Conservation (phyloP, 805 yeast genomes). For the Komagataella pastoris region DNA sequence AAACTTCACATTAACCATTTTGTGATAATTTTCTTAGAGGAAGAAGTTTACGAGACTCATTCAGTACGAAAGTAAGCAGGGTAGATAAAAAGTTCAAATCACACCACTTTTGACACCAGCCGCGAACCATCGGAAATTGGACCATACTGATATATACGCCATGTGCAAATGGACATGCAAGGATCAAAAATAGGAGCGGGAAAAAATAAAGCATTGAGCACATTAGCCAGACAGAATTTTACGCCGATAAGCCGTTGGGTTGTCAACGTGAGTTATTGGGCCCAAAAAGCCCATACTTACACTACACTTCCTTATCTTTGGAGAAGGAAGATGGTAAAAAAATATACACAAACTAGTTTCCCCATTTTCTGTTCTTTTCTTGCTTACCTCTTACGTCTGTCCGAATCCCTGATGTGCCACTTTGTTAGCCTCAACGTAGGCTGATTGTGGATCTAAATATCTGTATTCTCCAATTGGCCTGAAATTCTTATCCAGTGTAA, state of each 20-base stretch:
- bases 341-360: background rate
- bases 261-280: too few relatives aligned
- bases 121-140: background rate
- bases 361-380: too few relatives aligned
- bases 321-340: background rate
- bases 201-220: too few relatives aligned
- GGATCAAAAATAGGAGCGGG: background rate
- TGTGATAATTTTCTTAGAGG: background rate
- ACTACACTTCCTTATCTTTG: background rate
- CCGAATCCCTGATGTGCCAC: slow-evolving; percentile 65
- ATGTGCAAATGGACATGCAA: background rate
- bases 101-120: background rate
- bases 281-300: too few relatives aligned
- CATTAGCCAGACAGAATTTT: background rate
- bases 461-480: slow-evolving; percentile 39
- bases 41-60: background rate
- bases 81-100: background rate
- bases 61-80: background rate
- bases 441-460: slow-evolving; percentile 72
- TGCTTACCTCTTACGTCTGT: background rate
- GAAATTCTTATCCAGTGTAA: slow-evolving; percentile 42
- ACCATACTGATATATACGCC: background rate
- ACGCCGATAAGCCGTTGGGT: background rate
- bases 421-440: slow-evolving; percentile 65
- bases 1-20: background rate